Evolutionary conservation across 495 filamentous ascomycete species (phyloP).

Genomic region (Neurospora cerealis): DNA sequence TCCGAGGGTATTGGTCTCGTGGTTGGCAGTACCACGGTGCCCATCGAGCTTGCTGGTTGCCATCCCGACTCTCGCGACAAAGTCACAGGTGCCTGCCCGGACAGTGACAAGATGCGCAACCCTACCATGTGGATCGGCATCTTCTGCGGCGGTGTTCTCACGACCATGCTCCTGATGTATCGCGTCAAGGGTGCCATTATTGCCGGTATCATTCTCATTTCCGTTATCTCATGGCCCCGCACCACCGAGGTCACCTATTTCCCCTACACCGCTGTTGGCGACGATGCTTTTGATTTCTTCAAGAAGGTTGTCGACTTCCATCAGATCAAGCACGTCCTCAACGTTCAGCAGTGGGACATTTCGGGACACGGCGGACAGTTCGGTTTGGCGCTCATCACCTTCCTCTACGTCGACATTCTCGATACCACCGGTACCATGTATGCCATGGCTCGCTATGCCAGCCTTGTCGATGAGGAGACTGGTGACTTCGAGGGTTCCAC

Average conservation of each 20-base stretch:
- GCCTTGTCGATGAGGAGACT: slow-evolving; percentile 60
- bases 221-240: slow-evolving; percentile 76
- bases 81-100: slow-evolving; percentile 38
- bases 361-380: slow-evolving; percentile 54
- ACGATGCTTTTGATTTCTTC: slow-evolving; percentile 69
- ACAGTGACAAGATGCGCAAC: slow-evolving; percentile 56
- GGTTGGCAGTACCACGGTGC: slow-evolving; percentile 46
- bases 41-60: slow-evolving; percentile 64
- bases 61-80: slow-evolving; percentile 15
- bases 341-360: slow-evolving; percentile 60
- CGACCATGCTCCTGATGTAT: slow-evolving; percentile 69
- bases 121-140: slow-evolving; percentile 77
- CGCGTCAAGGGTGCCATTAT: slow-evolving; percentile 76
- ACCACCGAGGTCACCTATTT: slow-evolving; percentile 66
- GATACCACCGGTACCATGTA: slow-evolving; percentile 71
- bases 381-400: slow-evolving; percentile 68
- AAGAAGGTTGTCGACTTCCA: slow-evolving; percentile 74
- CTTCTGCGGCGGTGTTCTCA: slow-evolving; percentile 71
- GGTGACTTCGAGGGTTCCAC: slow-evolving; percentile 73
- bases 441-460: slow-evolving; percentile 72
- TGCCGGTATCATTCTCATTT: slow-evolving; percentile 67
- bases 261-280: slow-evolving; percentile 55
- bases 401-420: slow-evolving; percentile 77
- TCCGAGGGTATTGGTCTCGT: slow-evolving; percentile 68
- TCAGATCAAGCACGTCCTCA: slow-evolving; percentile 53